phyloP scores from a whole-genome alignment of 208 protist species.

The Crithidia mellificae region DNA sequence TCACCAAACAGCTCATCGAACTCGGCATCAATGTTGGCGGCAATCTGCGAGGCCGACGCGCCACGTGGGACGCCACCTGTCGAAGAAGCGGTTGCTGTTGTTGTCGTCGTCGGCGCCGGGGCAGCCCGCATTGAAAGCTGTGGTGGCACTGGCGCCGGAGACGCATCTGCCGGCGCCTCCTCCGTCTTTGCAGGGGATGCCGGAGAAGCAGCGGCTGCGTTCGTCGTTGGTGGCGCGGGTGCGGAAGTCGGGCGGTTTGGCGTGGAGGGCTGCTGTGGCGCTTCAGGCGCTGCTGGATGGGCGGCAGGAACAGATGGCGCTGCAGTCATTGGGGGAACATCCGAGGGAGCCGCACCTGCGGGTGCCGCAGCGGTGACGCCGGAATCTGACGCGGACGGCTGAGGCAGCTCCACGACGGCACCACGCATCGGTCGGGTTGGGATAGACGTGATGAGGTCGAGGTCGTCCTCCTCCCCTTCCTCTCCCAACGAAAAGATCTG shows the following conservation, averaged over 20 bases:
- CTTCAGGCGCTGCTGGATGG: too few species aligned
- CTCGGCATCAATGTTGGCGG: constrained; percentile 59
- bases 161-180: not conserved
- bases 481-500: constrained; percentile 60
- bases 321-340: too few species aligned
- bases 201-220: not conserved
- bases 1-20: constrained; percentile 79
- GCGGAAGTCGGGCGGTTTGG: not conserved
- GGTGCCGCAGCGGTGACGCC: too few species aligned
- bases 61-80: not conserved
- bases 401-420: constrained; percentile 15
- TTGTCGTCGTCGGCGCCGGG: not conserved
- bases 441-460: constrained; percentile 73
- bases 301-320: too few species aligned
- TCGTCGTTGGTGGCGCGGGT: not conserved
- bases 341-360: too few species aligned
- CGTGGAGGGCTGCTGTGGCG: too few species aligned
- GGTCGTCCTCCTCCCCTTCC: constrained; percentile 63
- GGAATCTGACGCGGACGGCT: too few species aligned
- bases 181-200: not conserved
- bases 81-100: constrained; percentile 1
- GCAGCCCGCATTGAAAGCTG: not conserved
- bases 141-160: not conserved
- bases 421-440: constrained; percentile 23
- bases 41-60: constrained; percentile 20